These are phyloP conservation scores for Pseudogymnoascus pannorum DNA, from an alignment of 2,329 filamentous ascomycete genomes.

Conservation along the genomic window DNA sequence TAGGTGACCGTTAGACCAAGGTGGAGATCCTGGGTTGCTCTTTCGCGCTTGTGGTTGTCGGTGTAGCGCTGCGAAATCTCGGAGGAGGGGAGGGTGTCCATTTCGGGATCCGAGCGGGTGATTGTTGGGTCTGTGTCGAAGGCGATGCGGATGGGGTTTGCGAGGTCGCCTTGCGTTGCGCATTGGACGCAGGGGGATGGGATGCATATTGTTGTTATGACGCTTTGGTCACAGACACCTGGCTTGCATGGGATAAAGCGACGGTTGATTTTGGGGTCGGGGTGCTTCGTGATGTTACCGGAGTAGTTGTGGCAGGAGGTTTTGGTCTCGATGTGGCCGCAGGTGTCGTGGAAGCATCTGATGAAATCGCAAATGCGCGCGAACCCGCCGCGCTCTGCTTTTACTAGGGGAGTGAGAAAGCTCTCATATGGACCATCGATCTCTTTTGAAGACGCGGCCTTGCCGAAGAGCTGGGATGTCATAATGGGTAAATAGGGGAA, in stretches of 20 bases:
- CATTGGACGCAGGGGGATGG: background rate
- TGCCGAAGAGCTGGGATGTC: background rate
- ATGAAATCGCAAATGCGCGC: background rate
- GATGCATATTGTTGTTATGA: background rate
- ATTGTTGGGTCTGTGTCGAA: background rate
- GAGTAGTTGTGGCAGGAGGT: background rate
- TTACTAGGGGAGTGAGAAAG: background rate
- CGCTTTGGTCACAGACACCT: background rate
- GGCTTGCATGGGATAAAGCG: background rate
- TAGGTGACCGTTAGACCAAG: background rate
- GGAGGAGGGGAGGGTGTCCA: background rate
- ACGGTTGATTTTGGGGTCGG: background rate
- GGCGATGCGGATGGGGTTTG: background rate
- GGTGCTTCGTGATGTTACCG: background rate
- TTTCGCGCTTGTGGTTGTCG: background rate
- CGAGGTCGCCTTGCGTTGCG: background rate
- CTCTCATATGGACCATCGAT: background rate
- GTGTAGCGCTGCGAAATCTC: background rate
- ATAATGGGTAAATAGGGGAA: background rate
- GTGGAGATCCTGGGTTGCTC: background rate
- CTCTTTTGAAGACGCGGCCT: background rate
- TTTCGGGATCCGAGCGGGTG: background rate
- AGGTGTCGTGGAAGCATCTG: background rate
- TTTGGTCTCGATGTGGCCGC: background rate
- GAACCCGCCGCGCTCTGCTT: background rate